phyloP scores from a whole-genome alignment of 2,329 filamentous ascomycete genomes.

The Aspergillus pseudoterreus region DNA sequence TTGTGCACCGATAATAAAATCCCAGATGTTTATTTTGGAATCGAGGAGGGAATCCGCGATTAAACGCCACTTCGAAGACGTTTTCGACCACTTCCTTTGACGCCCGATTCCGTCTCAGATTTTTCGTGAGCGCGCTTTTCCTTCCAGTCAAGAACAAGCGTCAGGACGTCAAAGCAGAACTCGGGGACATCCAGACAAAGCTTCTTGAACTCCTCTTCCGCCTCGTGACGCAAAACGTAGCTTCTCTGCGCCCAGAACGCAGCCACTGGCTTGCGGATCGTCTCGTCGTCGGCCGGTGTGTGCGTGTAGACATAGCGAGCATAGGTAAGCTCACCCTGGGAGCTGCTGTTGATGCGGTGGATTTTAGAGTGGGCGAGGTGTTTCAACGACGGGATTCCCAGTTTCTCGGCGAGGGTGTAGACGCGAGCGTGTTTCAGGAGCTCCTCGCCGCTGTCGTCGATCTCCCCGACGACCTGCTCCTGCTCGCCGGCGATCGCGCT shows the following conservation, averaged over 20 bases:
- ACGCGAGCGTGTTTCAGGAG: slow-evolving; percentile 85
- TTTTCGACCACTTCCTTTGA: slow-evolving; percentile 39
- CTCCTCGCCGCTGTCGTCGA: slow-evolving; percentile 76
- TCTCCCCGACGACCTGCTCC: slow-evolving; percentile 60
- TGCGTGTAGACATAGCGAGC: slow-evolving; percentile 85
- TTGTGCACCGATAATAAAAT: no score
- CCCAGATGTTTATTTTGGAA: no score
- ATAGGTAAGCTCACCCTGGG: slow-evolving; percentile 86
- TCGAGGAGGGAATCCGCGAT: neutral
- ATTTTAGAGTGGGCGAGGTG: slow-evolving; percentile 82
- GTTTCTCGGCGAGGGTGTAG: slow-evolving; percentile 82
- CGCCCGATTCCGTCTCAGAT: slow-evolving; percentile 31
- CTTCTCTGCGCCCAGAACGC: slow-evolving; percentile 82
- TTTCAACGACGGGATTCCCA: slow-evolving; percentile 65
- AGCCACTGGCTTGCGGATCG: slow-evolving; percentile 78
- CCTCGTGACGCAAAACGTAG: slow-evolving; percentile 78
- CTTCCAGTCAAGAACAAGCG: slow-evolving; percentile 45
- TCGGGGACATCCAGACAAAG: slow-evolving; percentile 87
- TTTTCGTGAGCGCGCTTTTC: slow-evolving; percentile 39
- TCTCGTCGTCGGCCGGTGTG: slow-evolving; percentile 64
- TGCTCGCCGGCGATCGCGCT: slow-evolving; percentile 54
- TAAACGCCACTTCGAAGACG: slow-evolving; percentile 30
- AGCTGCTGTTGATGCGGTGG: slow-evolving; percentile 82
- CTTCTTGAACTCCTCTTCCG: slow-evolving; percentile 76
- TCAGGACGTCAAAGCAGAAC: slow-evolving; percentile 90